Evolutionary conservation across 345 rosid species (phyloP).

Genomic region (Eucalyptus regnans): DNA sequence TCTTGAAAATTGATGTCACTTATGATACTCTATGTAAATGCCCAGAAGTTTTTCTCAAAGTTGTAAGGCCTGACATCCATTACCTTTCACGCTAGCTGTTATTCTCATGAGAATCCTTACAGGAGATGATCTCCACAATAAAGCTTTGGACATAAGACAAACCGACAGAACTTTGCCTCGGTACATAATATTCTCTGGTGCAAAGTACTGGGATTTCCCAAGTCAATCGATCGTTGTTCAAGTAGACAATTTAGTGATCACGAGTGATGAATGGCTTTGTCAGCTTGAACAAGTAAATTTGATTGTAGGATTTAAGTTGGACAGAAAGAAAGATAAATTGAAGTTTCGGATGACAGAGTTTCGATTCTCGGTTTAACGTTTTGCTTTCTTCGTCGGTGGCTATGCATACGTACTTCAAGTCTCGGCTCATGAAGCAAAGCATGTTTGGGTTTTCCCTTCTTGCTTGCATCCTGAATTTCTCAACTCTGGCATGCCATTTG

Average conservation of each 20-base stretch:
- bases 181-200: background rate
- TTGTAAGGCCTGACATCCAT: background rate
- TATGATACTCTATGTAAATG: background rate
- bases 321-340: background rate
- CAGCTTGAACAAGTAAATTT: background rate
- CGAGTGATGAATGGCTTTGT: background rate
- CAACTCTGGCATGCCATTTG: background rate
- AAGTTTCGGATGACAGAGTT: background rate
- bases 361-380: background rate
- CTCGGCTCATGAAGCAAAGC: background rate
- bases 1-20: background rate
- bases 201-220: background rate
- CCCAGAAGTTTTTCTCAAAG: background rate
- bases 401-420: background rate
- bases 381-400: background rate
- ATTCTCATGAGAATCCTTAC: background rate
- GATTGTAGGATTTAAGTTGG: background rate
- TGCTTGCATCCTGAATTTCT: background rate
- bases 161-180: background rate
- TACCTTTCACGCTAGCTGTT: background rate
- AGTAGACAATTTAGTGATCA: background rate
- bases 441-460: background rate
- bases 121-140: background rate
- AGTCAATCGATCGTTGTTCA: background rate
- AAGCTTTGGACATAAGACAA: background rate